Evolutionary conservation across 2,329 filamentous ascomycete genomes (phyloP).

Genomic region (Teratosphaeriaceae sp.): DNA sequence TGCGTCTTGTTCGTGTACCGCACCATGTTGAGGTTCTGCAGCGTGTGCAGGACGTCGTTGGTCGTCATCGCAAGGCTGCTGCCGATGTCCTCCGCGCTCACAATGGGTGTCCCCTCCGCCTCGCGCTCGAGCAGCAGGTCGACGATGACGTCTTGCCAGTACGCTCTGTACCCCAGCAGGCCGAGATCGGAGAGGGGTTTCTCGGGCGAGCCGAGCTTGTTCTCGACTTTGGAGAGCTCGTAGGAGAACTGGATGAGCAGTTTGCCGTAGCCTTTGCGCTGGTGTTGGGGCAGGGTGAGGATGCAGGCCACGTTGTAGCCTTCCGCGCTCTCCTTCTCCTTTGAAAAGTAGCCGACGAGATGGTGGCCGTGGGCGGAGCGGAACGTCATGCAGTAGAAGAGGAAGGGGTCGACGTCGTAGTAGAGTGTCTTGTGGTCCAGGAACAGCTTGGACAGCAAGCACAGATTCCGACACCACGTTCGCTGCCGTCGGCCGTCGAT

Average conservation of each 20-base stretch:
- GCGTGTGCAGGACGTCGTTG: slow-evolving; percentile 89
- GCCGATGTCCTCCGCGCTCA: too few relatives aligned
- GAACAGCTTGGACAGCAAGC: slow-evolving; percentile 91
- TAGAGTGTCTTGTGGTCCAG: slow-evolving; percentile 98
- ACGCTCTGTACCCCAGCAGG: slow-evolving; percentile 92
- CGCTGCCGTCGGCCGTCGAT: slow-evolving; percentile 96
- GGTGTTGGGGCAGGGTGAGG: slow-evolving; percentile 88
- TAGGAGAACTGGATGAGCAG: slow-evolving; percentile 98
- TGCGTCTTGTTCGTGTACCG: slow-evolving; percentile 84
- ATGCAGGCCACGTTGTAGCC: slow-evolving; percentile 96
- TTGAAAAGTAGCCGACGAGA: slow-evolving; percentile 99
- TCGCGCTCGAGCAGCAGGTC: slow-evolving; percentile 79
- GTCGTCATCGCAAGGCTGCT: slow-evolving; percentile 90
- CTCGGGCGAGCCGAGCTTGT: slow-evolving; percentile 91
- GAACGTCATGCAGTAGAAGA: slow-evolving; percentile 96
- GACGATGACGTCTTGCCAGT: slow-evolving; percentile 88
- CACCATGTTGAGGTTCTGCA: slow-evolving; percentile 83
- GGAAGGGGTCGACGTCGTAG: slow-evolving; percentile 94
- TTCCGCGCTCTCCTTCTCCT: slow-evolving; percentile 62
- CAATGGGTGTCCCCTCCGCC: too few relatives aligned
- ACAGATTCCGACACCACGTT: slow-evolving; percentile 98
- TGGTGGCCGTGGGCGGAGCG: slow-evolving; percentile 89
- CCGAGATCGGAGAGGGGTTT: slow-evolving; percentile 98
- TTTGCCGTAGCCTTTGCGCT: slow-evolving; percentile 94
- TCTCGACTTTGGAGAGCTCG: slow-evolving; percentile 83